These are phyloP conservation scores for Candida boleticola DNA, from an alignment of 805 yeast genomes.

Conservation along the genomic window DNA sequence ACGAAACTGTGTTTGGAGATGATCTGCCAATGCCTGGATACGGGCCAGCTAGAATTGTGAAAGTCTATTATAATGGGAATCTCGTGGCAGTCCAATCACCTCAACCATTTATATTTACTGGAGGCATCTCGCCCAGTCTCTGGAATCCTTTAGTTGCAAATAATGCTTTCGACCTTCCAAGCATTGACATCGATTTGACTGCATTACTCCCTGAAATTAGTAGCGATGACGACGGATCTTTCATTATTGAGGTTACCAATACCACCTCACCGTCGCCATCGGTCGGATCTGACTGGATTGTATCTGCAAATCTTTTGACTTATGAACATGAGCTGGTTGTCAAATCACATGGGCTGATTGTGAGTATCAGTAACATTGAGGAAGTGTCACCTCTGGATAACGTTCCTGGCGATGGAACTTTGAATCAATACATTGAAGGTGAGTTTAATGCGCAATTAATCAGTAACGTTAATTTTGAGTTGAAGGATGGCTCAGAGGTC, in stretches of 20 bases:
- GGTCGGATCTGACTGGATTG: conserved; percentile 45
- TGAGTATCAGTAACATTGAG: conserved; percentile 17
- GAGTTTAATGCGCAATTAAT: conserved; percentile 25
- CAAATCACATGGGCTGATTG: conserved; percentile 32
- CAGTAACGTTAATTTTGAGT: conserved; percentile 26
- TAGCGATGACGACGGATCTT: conserved; percentile 36
- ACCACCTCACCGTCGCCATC: neutral
- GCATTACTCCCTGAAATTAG: conserved; percentile 62
- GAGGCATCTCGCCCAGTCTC: conserved; percentile 67
- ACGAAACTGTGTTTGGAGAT: conserved; percentile 28
- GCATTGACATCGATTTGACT: conserved; percentile 62
- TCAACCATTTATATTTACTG: conserved; percentile 65
- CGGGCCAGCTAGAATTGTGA: conserved; percentile 66
- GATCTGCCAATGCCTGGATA: conserved; percentile 38
- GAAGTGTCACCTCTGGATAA: conserved; percentile 25
- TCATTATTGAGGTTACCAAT: conserved; percentile 1
- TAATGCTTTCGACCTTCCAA: conserved; percentile 63
- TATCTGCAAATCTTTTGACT: conserved; percentile 47
- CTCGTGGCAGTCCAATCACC: conserved; percentile 60
- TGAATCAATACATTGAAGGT: conserved; percentile 34
- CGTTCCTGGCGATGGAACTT: conserved; percentile 21
- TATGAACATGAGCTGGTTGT: conserved; percentile 44
- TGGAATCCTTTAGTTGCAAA: conserved; percentile 75
- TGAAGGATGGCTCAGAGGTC: conserved; percentile 29
- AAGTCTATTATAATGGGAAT: conserved; percentile 52